These are phyloP conservation scores for Berberis vulgaris DNA, from an alignment of 164 flowering plant species.

Conservation along the genomic window DNA sequence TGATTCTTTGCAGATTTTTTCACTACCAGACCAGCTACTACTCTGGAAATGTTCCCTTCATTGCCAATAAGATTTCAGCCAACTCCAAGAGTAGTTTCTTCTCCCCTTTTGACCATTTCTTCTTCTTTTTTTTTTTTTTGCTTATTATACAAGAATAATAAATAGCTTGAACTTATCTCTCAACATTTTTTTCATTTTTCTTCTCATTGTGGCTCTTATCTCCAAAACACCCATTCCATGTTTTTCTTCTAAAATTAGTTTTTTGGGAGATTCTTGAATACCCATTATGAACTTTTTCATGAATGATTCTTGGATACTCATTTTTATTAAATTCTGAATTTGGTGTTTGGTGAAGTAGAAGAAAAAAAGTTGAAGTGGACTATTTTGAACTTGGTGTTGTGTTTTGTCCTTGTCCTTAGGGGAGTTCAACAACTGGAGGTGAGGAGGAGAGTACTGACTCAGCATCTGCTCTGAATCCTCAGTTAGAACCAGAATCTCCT, in stretches of 20 bases:
- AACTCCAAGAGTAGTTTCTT: constrained; percentile 40
- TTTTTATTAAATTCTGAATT: neutral
- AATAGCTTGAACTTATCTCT: neutral
- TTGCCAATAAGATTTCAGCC: constrained; percentile 83
- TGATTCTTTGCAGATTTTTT: constrained; percentile 70
- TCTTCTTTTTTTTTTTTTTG: neutral
- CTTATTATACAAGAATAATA: neutral
- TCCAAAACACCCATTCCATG: neutral
- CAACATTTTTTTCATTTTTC: neutral
- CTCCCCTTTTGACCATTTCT: constrained; percentile 35
- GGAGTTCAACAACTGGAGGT: constrained; percentile 66
- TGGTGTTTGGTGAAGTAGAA: neutral
- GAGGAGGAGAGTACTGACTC: constrained; percentile 63
- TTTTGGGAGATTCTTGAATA: neutral
- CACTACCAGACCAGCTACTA: constrained; percentile 67
- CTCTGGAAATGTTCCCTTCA: constrained; percentile 95
- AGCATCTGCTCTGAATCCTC: constrained; percentile 57
- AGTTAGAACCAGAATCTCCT: constrained; percentile 66
- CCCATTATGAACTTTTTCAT: neutral
- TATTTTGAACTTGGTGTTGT: neutral
- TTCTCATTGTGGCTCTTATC: neutral
- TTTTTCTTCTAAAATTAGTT: neutral
- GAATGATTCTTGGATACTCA: constrained; percentile 3
- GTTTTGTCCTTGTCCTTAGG: constrained; percentile 24
- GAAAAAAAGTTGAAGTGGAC: constrained; percentile 3